Conservation (phyloP, 768 basidiomycete genomes). For the Xerocomellus intermedius region DNA sequence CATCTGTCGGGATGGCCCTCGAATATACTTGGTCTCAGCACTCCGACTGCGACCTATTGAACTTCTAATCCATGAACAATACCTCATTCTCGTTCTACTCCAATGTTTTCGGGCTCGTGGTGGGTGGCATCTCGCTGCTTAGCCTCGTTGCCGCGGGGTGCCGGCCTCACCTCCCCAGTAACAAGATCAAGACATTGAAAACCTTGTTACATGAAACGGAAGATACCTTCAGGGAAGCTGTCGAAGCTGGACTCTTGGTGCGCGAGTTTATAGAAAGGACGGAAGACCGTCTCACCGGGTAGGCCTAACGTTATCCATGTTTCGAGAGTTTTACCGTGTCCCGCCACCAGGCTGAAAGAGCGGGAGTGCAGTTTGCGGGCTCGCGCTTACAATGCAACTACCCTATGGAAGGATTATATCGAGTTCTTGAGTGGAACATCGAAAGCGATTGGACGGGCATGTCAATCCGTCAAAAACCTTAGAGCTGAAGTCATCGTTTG, state of each 20-base stretch:
- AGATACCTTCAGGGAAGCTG: not conserved
- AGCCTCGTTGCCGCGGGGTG: not conserved
- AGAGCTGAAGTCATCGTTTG: not conserved
- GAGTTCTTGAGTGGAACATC: not conserved
- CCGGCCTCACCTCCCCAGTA: not conserved
- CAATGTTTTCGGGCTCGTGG: not conserved
- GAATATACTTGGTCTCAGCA: not conserved
- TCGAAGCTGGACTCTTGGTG: not conserved
- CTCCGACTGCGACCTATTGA: no score
- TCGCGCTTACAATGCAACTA: not conserved
- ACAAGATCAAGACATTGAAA: not conserved
- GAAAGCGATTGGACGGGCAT: not conserved
- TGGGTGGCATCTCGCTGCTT: not conserved
- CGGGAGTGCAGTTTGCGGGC: not conserved
- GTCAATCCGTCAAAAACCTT: not conserved
- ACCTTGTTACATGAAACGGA: not conserved
- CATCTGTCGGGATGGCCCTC: not conserved
- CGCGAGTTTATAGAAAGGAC: not conserved
- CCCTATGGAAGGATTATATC: not conserved
- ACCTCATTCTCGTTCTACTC: not conserved
- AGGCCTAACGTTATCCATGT: not conserved
- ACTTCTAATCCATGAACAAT: not conserved
- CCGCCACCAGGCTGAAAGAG: not conserved
- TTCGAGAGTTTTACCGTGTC: no score
- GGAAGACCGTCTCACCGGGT: not conserved